phyloP scores from a whole-genome alignment of 129 eudicot species.

The Pittosporum tobira region DNA sequence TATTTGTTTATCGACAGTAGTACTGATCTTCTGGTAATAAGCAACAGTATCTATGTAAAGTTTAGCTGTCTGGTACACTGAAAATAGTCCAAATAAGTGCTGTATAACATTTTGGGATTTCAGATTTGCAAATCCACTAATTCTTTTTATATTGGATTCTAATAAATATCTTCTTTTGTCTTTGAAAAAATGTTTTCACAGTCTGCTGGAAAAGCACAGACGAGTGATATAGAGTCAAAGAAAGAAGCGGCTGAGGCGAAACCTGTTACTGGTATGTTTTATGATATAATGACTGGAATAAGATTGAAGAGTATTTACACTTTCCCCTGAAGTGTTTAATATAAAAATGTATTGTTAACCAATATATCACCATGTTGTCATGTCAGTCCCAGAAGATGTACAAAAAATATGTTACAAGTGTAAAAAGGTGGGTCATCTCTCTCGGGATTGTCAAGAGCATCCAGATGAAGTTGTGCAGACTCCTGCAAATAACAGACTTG shows the following conservation, averaged over 20 bases:
- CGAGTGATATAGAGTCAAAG: conserved; percentile 25
- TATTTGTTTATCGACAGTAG: too few relatives aligned
- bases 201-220: conserved; percentile 82
- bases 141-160: conserved; percentile 4
- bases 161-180: too few relatives aligned
- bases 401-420: conserved; percentile 80
- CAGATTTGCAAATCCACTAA: background rate
- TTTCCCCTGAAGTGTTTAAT: background rate
- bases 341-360: background rate
- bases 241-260: conserved; percentile 25
- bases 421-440: conserved; percentile 74
- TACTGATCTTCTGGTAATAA: too few relatives aligned
- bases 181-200: too few relatives aligned
- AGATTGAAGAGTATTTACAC: background rate
- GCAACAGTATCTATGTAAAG: background rate
- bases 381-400: conserved; percentile 39
- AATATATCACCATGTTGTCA: background rate
- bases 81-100: background rate
- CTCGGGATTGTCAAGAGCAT: conserved; percentile 73
- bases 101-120: background rate
- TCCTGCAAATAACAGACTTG: conserved; percentile 19
- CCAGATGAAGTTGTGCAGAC: conserved; percentile 24
- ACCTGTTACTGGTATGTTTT: conserved; percentile 38
- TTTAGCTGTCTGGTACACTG: too few relatives aligned
- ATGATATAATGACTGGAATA: conserved; percentile 2